These are phyloP conservation scores for Zostera marina DNA, from an alignment of 116 monocot species.

Conservation along the genomic window DNA sequence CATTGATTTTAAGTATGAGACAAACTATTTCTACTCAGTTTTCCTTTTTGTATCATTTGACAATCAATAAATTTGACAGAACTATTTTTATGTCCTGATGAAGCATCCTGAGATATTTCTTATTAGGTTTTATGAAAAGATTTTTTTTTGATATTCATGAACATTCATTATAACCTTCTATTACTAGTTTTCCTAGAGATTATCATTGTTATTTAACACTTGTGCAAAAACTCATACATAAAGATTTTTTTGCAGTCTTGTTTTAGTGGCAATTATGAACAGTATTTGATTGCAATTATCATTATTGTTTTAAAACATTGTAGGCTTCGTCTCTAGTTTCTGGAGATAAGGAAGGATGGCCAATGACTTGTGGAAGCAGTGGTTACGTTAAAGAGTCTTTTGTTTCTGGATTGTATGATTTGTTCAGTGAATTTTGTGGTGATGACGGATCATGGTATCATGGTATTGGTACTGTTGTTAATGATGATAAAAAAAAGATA, in stretches of 20 bases:
- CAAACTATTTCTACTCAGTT: no score
- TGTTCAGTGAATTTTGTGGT: slow-evolving; percentile 59
- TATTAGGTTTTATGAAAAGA: not conserved
- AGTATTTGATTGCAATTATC: not conserved
- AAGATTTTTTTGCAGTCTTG: not conserved
- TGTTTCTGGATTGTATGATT: slow-evolving; percentile 48
- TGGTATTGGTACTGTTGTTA: slow-evolving; percentile 12
- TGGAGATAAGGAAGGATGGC: slow-evolving; percentile 12
- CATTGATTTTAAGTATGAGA: no score
- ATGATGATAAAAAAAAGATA: slow-evolving; percentile 11
- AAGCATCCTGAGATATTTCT: no score
- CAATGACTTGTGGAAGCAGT: slow-evolving; percentile 5
- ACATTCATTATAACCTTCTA: not conserved
- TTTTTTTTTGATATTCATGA: not conserved
- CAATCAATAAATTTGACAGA: no score
- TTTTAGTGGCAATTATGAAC: not conserved
- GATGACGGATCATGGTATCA: slow-evolving; percentile 34
- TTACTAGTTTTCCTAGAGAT: not conserved
- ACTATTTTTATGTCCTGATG: no score
- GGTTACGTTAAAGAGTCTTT: slow-evolving; percentile 19
- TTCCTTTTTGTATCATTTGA: no score
- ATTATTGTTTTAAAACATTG: not conserved
- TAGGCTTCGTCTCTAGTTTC: slow-evolving; percentile 22
- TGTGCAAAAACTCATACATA: not conserved
- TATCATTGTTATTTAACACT: not conserved